A percentile compares a stretch with the other conserved stretches of the same genome.
phyloP scores from a whole-genome alignment of 2,329 filamentous ascomycete species.

The Penicillium janthinellum region DNA sequence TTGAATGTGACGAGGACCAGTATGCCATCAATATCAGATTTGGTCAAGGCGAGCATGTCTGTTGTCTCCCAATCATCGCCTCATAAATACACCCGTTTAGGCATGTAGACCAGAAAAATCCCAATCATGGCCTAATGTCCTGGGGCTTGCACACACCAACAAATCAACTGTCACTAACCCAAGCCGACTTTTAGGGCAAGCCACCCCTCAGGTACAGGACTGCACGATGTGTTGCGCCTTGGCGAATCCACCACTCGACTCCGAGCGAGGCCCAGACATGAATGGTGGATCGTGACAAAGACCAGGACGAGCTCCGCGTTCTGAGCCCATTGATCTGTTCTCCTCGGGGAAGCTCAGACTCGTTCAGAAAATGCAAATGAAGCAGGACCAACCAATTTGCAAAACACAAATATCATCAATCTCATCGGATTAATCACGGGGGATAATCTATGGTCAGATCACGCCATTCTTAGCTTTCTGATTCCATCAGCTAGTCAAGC shows the following conservation, averaged over 20 bases:
- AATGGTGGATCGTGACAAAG: background rate
- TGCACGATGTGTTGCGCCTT: background rate
- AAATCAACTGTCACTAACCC: background rate
- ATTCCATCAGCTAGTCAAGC: conserved; percentile 10
- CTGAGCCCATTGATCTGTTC: background rate
- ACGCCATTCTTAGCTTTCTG: conserved; percentile 19
- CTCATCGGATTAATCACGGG: background rate
- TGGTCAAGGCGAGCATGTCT: background rate
- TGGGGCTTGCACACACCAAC: background rate
- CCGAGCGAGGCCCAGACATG: background rate
- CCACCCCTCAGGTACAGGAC: background rate
- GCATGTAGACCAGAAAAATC: background rate
- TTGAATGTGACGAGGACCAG: no score
- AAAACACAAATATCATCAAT: background rate
- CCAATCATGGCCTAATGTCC: background rate
- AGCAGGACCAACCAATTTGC: background rate
- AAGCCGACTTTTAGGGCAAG: background rate
- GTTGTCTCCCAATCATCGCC: no score
- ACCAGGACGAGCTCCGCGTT: background rate
- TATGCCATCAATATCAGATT: background rate
- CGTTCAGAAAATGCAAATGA: background rate
- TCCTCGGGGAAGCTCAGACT: background rate
- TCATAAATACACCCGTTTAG: no score
- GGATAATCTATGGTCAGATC: conserved; percentile 4
- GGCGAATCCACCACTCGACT: background rate